A percentile compares a stretch with the other conserved stretches of the same genome.
phyloP scores from a whole-genome alignment of 345 rosid genomes.

The Pelargonium nanum region DNA sequence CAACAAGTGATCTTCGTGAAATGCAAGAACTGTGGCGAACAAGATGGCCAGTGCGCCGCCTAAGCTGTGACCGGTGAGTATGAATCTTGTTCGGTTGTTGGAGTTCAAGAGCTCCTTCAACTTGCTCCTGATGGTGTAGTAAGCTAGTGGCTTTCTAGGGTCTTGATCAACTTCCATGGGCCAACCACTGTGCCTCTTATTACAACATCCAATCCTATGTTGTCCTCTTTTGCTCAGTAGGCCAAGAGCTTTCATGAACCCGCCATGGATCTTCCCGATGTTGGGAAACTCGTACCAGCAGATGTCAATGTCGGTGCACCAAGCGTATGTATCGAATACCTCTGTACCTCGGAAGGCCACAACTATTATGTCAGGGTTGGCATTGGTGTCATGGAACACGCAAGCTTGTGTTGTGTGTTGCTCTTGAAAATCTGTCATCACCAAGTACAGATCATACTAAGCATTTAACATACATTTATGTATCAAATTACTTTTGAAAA shows the following conservation, averaged over 20 bases:
- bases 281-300: constrained; percentile 59
- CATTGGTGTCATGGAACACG: constrained; percentile 28
- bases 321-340: constrained; percentile 43
- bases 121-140: constrained; percentile 43
- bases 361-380: constrained; percentile 26
- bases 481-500: background rate
- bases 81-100: constrained; percentile 23
- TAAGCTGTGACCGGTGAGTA: constrained; percentile 63
- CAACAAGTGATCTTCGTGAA: constrained; percentile 44
- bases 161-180: constrained; percentile 26
- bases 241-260: constrained; percentile 73
- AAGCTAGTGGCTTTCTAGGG: constrained; percentile 31
- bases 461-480: background rate
- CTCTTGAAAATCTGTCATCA: background rate
- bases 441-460: background rate
- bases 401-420: constrained; percentile 52
- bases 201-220: no score
- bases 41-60: constrained; percentile 79
- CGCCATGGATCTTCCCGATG: constrained; percentile 60
- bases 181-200: constrained; percentile 54
- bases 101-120: constrained; percentile 22
- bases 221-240: constrained; percentile 26
- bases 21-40: constrained; percentile 37
- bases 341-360: constrained; percentile 67
- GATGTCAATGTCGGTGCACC: constrained; percentile 20